Conservation (phyloP, 2,329 filamentous ascomycete species). For the Phoma sp. region DNA sequence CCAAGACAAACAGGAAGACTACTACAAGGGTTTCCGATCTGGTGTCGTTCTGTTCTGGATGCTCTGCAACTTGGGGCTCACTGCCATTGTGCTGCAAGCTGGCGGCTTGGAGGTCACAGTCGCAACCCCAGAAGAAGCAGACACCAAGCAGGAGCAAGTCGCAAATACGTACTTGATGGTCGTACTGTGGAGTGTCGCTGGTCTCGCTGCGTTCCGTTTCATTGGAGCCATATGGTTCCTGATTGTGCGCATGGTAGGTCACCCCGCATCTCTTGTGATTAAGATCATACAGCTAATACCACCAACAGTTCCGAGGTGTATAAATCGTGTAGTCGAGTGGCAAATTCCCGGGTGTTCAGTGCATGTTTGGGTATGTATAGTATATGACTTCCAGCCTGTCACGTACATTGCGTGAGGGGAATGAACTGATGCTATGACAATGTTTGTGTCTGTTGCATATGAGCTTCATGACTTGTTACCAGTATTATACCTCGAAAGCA, state of each 20-base stretch:
- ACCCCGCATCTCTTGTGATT: not conserved
- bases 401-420: not conserved
- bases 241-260: slow-evolving; percentile 60
- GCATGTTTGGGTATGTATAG: slow-evolving; percentile 7
- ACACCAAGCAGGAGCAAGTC: slow-evolving; percentile 60
- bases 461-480: slow-evolving; percentile 17
- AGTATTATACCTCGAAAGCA: slow-evolving; percentile 20
- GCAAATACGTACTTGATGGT: slow-evolving; percentile 86
- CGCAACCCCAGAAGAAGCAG: slow-evolving; percentile 45
- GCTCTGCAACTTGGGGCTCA: slow-evolving; percentile 90
- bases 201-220: slow-evolving; percentile 83
- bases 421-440: slow-evolving; percentile 9
- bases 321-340: slow-evolving; percentile 32
- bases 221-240: slow-evolving; percentile 91
- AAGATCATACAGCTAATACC: slow-evolving; percentile 33
- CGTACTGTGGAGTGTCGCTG: slow-evolving; percentile 89
- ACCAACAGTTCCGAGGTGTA: slow-evolving; percentile 59
- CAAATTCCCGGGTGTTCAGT: slow-evolving; percentile 10
- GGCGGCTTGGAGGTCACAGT: slow-evolving; percentile 73
- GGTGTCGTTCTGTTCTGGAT: slow-evolving; percentile 95
- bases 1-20: slow-evolving; percentile 90
- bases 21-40: slow-evolving; percentile 95
- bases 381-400: not conserved
- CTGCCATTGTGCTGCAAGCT: slow-evolving; percentile 83
- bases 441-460: slow-evolving; percentile 10